phyloP scores from a whole-genome alignment of 805 yeast genomes.

The Barnettozyma vustinii region DNA sequence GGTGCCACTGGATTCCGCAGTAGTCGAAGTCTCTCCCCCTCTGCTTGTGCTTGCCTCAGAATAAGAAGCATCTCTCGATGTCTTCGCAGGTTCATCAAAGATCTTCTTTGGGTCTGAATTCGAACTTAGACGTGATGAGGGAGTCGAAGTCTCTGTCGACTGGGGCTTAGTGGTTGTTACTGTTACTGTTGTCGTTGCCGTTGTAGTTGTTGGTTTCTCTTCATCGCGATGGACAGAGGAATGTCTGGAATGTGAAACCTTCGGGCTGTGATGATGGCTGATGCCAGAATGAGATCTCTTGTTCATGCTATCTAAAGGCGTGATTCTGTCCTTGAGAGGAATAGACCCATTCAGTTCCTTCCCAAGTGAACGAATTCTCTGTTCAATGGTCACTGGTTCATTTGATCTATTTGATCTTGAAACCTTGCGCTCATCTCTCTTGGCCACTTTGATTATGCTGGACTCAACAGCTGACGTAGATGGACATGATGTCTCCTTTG shows the following conservation, averaged over 20 bases:
- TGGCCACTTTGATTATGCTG: neutral
- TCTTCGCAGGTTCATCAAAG: neutral
- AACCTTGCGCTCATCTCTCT: constrained; percentile 2
- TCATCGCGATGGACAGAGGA: neutral
- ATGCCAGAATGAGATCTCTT: neutral
- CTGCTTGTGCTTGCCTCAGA: neutral
- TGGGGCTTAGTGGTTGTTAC: neutral
- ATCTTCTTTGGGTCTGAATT: constrained; percentile 2
- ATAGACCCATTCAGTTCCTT: constrained; percentile 20
- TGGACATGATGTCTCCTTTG: neutral
- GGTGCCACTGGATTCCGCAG: neutral
- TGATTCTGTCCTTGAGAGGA: constrained; percentile 18
- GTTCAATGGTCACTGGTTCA: constrained; percentile 12
- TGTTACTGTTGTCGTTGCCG: neutral
- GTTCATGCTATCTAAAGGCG: constrained; percentile 7
- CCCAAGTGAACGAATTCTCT: constrained; percentile 17
- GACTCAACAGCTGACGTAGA: constrained; percentile 1
- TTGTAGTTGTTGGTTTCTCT: neutral
- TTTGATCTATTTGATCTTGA: neutral
- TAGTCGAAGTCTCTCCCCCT: neutral
- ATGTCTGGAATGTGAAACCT: neutral
- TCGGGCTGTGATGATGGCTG: neutral
- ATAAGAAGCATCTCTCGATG: neutral
- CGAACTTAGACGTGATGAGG: constrained; percentile 1
- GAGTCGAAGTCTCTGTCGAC: neutral